A percentile compares a stretch with the other conserved stretches of the same genome.
These are phyloP conservation scores for Microstegium vimineum DNA, from an alignment of 176 grass and related monocot genomes.

Conservation along the genomic window DNA sequence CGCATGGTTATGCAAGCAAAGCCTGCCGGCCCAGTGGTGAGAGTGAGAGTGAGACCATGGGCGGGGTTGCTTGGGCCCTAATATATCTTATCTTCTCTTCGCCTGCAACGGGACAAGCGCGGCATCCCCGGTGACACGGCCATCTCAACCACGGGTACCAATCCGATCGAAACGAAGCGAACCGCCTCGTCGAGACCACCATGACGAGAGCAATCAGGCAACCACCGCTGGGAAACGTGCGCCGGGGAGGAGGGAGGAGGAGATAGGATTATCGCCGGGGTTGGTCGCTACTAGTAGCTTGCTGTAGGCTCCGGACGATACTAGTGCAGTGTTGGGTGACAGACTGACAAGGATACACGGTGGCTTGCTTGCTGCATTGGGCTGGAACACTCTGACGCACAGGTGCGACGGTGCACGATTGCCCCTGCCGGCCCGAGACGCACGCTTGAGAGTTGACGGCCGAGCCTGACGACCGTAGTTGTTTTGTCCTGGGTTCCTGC, in stretches of 20 bases:
- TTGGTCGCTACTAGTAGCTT: slow-evolving; percentile 40
- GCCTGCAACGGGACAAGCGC: slow-evolving; percentile 36
- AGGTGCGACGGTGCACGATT: too few species aligned
- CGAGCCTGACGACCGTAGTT: too few species aligned
- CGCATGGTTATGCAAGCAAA: not conserved
- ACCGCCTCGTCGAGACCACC: not conserved
- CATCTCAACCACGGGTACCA: slow-evolving; percentile 28
- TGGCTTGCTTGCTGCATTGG: too few species aligned
- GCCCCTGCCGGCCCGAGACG: too few species aligned
- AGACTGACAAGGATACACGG: too few species aligned
- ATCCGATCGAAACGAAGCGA: too few species aligned
- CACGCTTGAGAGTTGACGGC: too few species aligned
- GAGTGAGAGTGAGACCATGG: not conserved
- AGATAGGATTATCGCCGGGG: not conserved
- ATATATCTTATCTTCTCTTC: too few species aligned
- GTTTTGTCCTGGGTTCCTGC: too few species aligned
- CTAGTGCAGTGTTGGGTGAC: not conserved
- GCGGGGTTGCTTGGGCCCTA: slow-evolving; percentile 28
- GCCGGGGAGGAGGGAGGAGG: not conserved
- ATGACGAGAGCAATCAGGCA: slow-evolving; percentile 37
- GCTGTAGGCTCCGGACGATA: not conserved
- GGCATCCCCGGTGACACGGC: slow-evolving; percentile 22
- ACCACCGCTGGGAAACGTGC: slow-evolving; percentile 18
- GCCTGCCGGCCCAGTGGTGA: not conserved
- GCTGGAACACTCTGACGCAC: too few species aligned